Evolutionary conservation across 1,139 yeast genomes (phyloP).

Genomic region (Yamadazyma oceani): DNA sequence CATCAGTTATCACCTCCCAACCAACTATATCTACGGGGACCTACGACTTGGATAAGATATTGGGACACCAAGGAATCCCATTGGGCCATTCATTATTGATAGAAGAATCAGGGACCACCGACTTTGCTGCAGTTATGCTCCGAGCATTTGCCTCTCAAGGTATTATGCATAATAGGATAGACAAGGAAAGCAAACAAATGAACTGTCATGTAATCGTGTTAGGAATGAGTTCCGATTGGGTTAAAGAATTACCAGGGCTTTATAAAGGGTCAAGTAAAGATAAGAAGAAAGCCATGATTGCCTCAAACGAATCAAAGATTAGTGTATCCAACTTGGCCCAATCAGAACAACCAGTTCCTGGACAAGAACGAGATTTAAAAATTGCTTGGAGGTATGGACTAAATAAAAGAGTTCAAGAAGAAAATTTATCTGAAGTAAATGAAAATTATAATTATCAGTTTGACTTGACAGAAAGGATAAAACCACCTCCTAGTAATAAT

Average conservation of each 20-base stretch:
- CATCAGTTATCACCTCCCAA: conserved; percentile 74
- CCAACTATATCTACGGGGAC: conserved; percentile 80
- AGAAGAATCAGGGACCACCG: conserved; percentile 89
- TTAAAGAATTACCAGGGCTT: conserved; percentile 74
- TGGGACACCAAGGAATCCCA: conserved; percentile 86
- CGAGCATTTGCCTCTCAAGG: conserved; percentile 82
- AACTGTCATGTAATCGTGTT: conserved; percentile 67
- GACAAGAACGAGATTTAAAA: conserved; percentile 50
- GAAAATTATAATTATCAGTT: conserved; percentile 66
- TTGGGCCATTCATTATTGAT: conserved; percentile 67
- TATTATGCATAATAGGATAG: conserved; percentile 60
- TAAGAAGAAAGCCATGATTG: conserved; percentile 58
- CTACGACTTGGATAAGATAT: conserved; percentile 66
- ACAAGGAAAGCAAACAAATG: conserved; percentile 20
- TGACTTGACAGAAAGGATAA: conserved; percentile 69
- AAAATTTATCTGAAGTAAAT: conserved; percentile 24
- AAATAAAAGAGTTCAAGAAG: conserved; percentile 37
- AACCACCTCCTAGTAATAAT: conserved; percentile 63
- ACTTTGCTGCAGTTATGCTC: conserved; percentile 72
- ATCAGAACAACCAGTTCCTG: conserved; percentile 14
- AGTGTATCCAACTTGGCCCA: conserved; percentile 65
- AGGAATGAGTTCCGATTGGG: conserved; percentile 64
- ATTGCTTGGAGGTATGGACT: conserved; percentile 89
- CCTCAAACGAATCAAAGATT: conserved; percentile 59
- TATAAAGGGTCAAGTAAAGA: conserved; percentile 72